phyloP scores from a whole-genome alignment of 139 green algal genomes.

The Tetradesmus lagerheimii region DNA sequence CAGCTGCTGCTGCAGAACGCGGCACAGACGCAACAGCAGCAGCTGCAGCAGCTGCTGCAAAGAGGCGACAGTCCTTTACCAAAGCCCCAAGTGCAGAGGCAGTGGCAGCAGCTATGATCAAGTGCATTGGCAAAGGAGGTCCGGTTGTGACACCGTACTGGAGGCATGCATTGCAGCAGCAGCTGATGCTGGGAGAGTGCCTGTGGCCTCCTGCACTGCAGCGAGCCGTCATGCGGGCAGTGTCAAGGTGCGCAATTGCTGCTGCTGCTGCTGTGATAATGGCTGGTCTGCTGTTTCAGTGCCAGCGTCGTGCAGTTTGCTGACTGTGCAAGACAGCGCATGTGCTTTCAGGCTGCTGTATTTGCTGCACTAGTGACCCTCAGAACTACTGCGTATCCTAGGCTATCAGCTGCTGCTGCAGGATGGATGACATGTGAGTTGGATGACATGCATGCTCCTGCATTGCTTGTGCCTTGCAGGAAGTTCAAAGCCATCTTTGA shows the following conservation, averaged over 20 bases:
- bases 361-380: background rate
- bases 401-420: background rate
- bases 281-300: background rate
- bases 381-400: background rate
- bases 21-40: background rate
- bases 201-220: slow-evolving; percentile 12
- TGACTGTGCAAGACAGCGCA: background rate
- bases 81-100: background rate
- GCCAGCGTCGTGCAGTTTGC: background rate
- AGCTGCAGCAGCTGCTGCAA: background rate
- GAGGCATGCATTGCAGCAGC: background rate
- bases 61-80: background rate
- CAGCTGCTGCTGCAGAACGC: background rate
- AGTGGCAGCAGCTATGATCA: background rate
- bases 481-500: background rate
- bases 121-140: background rate
- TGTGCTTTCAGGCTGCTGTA: background rate
- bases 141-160: background rate
- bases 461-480: background rate
- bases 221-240: background rate
- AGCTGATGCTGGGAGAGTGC: background rate
- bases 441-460: background rate
- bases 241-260: background rate
- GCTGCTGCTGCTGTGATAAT: background rate
- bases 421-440: background rate